These are phyloP conservation scores for Corniculantispora saksenae DNA, from an alignment of 2,329 filamentous ascomycete species.

Conservation along the genomic window DNA sequence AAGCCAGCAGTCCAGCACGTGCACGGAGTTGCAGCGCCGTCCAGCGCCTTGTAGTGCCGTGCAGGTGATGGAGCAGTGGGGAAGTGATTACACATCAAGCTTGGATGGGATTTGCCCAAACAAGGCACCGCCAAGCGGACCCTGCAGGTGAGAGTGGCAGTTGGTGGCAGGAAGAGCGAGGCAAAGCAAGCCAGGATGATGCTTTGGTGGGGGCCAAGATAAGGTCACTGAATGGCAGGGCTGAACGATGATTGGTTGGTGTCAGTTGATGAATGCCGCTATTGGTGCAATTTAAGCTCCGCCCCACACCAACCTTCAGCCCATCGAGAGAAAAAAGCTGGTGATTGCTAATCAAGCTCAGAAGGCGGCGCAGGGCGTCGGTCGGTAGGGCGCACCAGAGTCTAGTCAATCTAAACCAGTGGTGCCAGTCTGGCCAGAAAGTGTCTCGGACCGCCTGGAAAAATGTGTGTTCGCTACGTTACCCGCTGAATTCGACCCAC, in stretches of 20 bases:
- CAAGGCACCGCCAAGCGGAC: not conserved
- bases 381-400: not conserved
- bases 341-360: constrained; percentile 10
- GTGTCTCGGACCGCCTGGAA: not conserved
- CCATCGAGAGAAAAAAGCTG: not conserved
- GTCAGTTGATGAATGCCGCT: not conserved
- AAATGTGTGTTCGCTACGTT: not conserved
- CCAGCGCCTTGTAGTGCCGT: not conserved
- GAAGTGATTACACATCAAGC: not conserved
- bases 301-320: not conserved
- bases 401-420: too few species aligned
- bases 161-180: too few species aligned
- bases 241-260: not conserved
- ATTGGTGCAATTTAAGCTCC: constrained; percentile 6
- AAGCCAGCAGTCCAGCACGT: not conserved
- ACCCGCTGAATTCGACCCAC: not conserved
- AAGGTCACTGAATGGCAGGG: not conserved
- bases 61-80: not conserved
- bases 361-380: not conserved
- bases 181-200: too few species aligned
- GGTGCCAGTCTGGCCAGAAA: not conserved
- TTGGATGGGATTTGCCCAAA: not conserved
- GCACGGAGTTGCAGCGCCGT: not conserved
- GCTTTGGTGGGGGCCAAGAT: not conserved
- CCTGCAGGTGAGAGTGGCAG: not conserved